Conservation (phyloP, 495 filamentous ascomycete genomes). For the Trichocladium antarcticum region DNA sequence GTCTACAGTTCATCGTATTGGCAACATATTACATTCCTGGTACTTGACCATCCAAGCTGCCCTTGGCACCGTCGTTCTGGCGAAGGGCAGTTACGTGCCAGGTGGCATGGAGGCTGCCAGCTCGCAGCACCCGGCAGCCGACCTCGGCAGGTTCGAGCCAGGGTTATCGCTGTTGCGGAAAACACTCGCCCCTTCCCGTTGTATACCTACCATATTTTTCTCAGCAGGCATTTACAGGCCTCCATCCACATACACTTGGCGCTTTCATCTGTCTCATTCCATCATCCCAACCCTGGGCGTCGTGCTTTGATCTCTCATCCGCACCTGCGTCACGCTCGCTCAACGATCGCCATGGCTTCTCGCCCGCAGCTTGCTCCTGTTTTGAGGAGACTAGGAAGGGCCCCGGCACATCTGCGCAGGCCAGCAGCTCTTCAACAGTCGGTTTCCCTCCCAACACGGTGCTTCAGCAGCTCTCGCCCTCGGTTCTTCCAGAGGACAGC, state of each 20-base stretch:
- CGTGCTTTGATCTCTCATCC: neutral
- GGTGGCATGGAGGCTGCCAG: neutral
- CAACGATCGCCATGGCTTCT: conserved; percentile 19
- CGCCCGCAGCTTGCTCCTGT: conserved; percentile 17
- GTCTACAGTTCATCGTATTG: too few species aligned
- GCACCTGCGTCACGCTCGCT: neutral
- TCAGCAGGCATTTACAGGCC: neutral
- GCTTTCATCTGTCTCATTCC: neutral
- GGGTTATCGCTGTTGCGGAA: neutral
- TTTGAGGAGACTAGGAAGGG: conserved; percentile 15
- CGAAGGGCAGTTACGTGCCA: neutral
- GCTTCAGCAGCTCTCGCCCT: conserved; percentile 27
- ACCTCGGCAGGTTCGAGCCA: neutral
- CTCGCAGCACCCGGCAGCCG: neutral
- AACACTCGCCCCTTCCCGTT: neutral
- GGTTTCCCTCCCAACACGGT: conserved; percentile 15
- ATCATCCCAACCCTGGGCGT: neutral
- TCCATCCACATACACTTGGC: neutral
- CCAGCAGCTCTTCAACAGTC: conserved; percentile 11
- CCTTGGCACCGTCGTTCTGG: neutral
- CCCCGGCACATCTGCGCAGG: conserved; percentile 6
- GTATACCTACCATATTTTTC: too few species aligned
- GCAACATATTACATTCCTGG: too few species aligned
- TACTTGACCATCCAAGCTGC: too few species aligned
- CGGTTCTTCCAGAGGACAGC: conserved; percentile 21